Evolutionary conservation across 106 monocot genomes (phyloP).

Genomic region (Platanthera guangdongensis): DNA sequence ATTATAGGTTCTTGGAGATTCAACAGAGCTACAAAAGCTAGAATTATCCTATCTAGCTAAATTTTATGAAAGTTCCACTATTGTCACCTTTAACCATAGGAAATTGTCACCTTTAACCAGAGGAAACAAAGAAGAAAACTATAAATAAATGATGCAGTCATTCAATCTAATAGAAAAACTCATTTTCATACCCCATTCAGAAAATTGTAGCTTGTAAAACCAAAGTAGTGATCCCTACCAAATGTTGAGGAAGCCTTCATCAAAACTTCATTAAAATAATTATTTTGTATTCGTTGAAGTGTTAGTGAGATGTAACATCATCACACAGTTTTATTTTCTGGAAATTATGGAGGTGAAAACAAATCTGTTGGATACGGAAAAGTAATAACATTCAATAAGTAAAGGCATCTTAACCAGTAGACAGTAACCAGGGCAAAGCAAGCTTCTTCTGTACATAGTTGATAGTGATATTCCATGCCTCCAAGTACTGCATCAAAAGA

Average conservation of each 20-base stretch:
- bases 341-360: not conserved
- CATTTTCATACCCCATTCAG: not conserved
- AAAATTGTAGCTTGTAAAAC: not conserved
- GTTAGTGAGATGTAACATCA: not conserved
- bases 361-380: not conserved
- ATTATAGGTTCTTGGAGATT: not conserved
- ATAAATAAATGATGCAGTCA: not conserved
- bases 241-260: not conserved
- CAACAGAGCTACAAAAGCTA: not conserved
- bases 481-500: conserved; percentile 66
- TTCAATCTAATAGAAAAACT: not conserved
- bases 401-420: conserved; percentile 48
- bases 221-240: not conserved
- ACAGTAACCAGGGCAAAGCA: conserved; percentile 82
- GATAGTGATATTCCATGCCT: conserved; percentile 95
- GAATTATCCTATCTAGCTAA: not conserved
- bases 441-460: conserved; percentile 88
- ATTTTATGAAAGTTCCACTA: not conserved
- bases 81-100: not conserved
- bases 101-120: not conserved
- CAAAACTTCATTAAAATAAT: not conserved
- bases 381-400: not conserved
- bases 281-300: not conserved
- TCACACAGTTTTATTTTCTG: not conserved
- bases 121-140: not conserved